Conservation (phyloP, 148 eudicot species). For the Nepenthes gracilis region DNA sequence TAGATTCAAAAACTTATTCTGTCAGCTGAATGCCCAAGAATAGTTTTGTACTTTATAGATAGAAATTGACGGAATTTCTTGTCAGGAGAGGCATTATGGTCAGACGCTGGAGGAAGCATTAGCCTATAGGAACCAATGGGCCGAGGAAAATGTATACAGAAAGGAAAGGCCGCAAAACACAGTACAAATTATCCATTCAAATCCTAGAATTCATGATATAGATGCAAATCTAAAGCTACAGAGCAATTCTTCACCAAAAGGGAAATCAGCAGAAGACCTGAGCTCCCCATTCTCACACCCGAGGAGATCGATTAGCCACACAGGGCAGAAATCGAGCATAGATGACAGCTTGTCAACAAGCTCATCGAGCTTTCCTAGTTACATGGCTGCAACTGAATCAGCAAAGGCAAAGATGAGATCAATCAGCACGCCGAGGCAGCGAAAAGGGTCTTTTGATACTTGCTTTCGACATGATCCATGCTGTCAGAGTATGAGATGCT, state of each 20-base stretch:
- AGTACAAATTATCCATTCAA: conserved; percentile 11
- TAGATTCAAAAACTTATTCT: too few species aligned
- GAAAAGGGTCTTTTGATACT: neutral
- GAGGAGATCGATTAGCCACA: conserved; percentile 55
- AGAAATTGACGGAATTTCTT: neutral
- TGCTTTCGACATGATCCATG: neutral
- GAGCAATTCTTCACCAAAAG: conserved; percentile 18
- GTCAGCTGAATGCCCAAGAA: neutral
- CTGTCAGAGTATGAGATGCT: neutral
- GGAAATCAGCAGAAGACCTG: conserved; percentile 25
- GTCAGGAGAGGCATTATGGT: conserved; percentile 53
- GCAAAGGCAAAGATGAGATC: conserved; percentile 9
- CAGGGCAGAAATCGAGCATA: conserved; percentile 24
- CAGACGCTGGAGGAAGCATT: conserved; percentile 27
- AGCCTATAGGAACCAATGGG: conserved; percentile 9
- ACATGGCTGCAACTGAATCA: conserved; percentile 29
- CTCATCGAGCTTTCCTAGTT: conserved; percentile 36
- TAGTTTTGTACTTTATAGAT: neutral
- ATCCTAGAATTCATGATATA: conserved; percentile 14
- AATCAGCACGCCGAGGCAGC: conserved; percentile 3
- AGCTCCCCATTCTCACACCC: conserved; percentile 47
- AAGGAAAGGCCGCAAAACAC: conserved; percentile 9
- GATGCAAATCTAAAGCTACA: conserved; percentile 11
- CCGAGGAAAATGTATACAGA: conserved; percentile 16
- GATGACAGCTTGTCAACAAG: conserved; percentile 27